Evolutionary conservation across 305 asterid species (phyloP).

Genomic region (Fraxinus albicans): DNA sequence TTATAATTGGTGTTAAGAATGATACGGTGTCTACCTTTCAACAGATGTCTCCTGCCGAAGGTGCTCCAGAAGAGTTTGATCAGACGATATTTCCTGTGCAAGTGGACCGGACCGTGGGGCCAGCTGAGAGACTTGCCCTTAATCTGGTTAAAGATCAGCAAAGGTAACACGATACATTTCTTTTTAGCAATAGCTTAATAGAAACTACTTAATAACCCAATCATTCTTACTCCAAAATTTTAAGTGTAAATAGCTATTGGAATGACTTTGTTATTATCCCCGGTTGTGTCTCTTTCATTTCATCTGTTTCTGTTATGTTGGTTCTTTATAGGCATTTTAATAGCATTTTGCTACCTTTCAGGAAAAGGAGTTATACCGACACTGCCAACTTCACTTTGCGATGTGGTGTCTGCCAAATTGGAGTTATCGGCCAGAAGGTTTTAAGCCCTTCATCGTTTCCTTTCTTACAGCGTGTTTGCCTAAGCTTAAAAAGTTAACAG

Average conservation of each 20-base stretch:
- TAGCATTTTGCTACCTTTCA: constrained; percentile 23
- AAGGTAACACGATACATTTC: constrained; percentile 44
- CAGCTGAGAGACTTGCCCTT: constrained; percentile 58
- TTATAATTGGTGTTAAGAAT: constrained; percentile 8
- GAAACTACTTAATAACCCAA: neutral
- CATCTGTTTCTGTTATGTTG: neutral
- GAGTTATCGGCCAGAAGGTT: constrained; percentile 91
- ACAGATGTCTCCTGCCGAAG: constrained; percentile 84
- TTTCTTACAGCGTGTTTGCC: neutral
- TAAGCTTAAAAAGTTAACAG: neutral
- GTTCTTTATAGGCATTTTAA: neutral
- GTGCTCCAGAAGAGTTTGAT: constrained; percentile 92
- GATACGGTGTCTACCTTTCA: constrained; percentile 9
- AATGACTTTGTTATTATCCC: neutral
- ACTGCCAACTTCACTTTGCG: constrained; percentile 91
- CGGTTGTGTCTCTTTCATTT: neutral
- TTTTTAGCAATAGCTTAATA: neutral
- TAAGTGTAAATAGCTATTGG: neutral
- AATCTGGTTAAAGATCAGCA: constrained; percentile 83
- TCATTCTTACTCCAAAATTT: neutral
- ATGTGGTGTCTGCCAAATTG: constrained; percentile 93
- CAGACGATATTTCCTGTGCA: constrained; percentile 80
- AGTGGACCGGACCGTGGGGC: constrained; percentile 56
- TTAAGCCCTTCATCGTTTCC: neutral
- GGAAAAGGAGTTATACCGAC: constrained; percentile 91